Base-by-base conservation (phyloP, 495 filamentous ascomycete genomes). In the Penicillium atrosanguineum region DNA sequence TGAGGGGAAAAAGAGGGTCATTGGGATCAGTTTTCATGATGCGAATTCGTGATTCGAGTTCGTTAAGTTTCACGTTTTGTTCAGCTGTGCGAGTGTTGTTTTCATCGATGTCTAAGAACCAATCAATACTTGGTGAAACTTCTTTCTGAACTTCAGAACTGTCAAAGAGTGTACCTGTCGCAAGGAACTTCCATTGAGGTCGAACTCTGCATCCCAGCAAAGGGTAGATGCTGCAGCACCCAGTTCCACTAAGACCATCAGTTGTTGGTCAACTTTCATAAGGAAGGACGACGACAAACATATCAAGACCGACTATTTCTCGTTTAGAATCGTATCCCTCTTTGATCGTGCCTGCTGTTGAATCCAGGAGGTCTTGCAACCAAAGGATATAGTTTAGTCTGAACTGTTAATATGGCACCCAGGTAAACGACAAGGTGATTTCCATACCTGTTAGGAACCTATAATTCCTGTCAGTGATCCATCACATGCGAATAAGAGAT, bases 181-280 rank as follows among this genome's bases (percentile, higher is more conserved):
- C 89, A 11, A 86, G 49, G 55, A 94, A 92, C 21, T 63, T 76
- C 90, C 91, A 97, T 18, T 65, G 61, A 0, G 80, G 77, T 4
- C 90, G 78, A 45, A 84, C 78, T 4, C 71, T 60, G 53, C 87
- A 90, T n/a, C 83, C 88, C 6, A 98, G 79, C 1, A 98, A 77
- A 4, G 94, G 87, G 68, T 97, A 97, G 51, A 98, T 96, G 61
- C 83, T 84, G 55, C 88, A 93, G 15, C 94, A 89, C 29, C 94
- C 94, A 4, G 89, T 95, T 46, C 94, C 94, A 57, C 81, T 84
- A 36, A 7, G 31, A 23, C 21, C 15, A 54, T 57, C 51, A 62
- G 34, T 55, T 50, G 0, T 7, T 21, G 21, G 25, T 18, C 28
- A 0, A 19, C 6, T 0, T 26, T 36, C 12, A 9, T 1, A 15